phyloP scores from a whole-genome alignment of 2,329 filamentous ascomycete genomes.

The Cordyceps pruinosa region DNA sequence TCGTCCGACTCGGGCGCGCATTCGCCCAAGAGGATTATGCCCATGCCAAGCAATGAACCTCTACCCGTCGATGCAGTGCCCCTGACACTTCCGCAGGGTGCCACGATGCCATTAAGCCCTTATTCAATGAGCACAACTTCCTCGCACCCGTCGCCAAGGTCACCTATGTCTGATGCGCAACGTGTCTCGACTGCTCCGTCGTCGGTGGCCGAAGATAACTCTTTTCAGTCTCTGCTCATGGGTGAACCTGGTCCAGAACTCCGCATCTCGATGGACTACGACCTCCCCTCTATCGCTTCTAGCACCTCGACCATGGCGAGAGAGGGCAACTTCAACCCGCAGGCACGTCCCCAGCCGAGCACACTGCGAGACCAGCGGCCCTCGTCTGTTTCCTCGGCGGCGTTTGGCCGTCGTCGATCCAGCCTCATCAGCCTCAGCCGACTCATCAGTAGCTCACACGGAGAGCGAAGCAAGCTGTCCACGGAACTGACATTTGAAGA shows the following conservation, averaged over 20 bases:
- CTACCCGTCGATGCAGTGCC: constrained; percentile 4
- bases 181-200: constrained; percentile 70
- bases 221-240: constrained; percentile 62
- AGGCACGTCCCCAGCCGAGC: constrained; percentile 41
- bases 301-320: constrained; percentile 72
- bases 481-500: constrained; percentile 58
- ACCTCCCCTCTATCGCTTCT: constrained; percentile 67
- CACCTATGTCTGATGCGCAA: constrained; percentile 62
- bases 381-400: constrained; percentile 53
- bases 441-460: constrained; percentile 67
- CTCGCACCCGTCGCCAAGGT: constrained; percentile 63
- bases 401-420: constrained; percentile 63
- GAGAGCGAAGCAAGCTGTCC: constrained; percentile 67
- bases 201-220: constrained; percentile 64
- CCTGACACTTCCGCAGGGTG: constrained; percentile 31
- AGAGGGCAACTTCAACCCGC: constrained; percentile 48
- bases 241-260: constrained; percentile 68
- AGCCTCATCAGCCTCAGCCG: constrained; percentile 72
- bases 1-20: constrained; percentile 36
- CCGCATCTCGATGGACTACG: constrained; percentile 61
- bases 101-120: constrained; percentile 51
- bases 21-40: constrained; percentile 37
- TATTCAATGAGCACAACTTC: constrained; percentile 58
- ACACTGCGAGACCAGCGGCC: constrained; percentile 50
- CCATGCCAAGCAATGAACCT: constrained; percentile 15